These are phyloP conservation scores for Sclerotiophoma versabilis DNA, from an alignment of 2,329 filamentous ascomycete genomes.

Conservation along the genomic window DNA sequence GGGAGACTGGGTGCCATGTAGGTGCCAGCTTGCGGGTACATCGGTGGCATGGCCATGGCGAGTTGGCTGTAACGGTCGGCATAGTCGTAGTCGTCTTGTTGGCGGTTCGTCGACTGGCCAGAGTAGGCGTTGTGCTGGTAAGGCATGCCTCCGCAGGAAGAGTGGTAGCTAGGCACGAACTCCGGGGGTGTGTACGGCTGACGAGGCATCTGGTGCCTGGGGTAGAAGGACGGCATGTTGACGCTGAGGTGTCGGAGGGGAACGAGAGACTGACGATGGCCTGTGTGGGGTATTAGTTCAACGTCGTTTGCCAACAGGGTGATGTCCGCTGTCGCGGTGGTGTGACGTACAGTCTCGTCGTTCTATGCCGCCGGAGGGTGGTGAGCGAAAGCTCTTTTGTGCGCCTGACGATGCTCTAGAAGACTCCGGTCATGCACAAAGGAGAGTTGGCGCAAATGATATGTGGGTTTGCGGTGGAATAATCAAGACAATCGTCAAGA, in stretches of 20 bases:
- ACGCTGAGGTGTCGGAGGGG: conserved; percentile 40
- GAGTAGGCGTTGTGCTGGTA: conserved; percentile 56
- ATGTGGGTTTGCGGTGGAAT: conserved; percentile 27
- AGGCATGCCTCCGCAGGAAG: conserved; percentile 55
- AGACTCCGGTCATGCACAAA: conserved; percentile 48
- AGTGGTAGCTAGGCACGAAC: conserved; percentile 53
- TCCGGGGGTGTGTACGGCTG: conserved; percentile 59
- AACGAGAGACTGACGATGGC: conserved; percentile 54
- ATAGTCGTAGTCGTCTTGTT: conserved; percentile 57
- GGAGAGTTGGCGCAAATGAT: conserved; percentile 24
- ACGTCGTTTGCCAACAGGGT: not conserved
- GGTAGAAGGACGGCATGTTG: conserved; percentile 61
- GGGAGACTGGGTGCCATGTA: conserved; percentile 48
- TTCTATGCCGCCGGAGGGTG: conserved; percentile 39
- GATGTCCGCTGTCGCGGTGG: conserved; percentile 5
- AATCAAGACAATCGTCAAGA: conserved; percentile 32
- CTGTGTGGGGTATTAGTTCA: conserved; percentile 37
- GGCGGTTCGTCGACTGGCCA: conserved; percentile 49
- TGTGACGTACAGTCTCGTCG: conserved; percentile 50
- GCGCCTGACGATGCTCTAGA: conserved; percentile 43
- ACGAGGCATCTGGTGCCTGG: conserved; percentile 53
- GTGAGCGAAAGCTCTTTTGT: conserved; percentile 48
- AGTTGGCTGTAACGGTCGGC: conserved; percentile 56
- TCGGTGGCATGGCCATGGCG: conserved; percentile 48
- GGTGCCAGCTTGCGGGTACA: conserved; percentile 51